Evolutionary conservation across 768 basidiomycete species (phyloP).

Genomic region (Boletus bicolor): DNA sequence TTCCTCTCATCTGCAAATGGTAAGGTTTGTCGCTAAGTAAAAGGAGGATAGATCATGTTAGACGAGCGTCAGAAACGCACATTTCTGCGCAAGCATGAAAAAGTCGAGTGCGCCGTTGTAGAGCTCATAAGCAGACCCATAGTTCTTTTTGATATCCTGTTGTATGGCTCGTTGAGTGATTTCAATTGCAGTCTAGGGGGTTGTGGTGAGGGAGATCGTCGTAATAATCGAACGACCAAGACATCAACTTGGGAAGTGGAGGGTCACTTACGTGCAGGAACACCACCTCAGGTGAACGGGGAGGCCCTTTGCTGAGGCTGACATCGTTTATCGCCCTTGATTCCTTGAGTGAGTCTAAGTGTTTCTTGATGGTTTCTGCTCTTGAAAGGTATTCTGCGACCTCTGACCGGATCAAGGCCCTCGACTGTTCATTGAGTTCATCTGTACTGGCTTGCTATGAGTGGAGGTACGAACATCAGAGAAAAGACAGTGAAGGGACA

Average conservation of each 20-base stretch:
- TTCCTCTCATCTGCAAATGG: conserved; percentile 68
- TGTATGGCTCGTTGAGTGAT: conserved; percentile 88
- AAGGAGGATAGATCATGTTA: not conserved
- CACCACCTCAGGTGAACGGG: conserved; percentile 15
- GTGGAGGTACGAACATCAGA: not conserved
- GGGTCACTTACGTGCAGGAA: conserved; percentile 14
- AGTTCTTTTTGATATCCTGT: conserved; percentile 86
- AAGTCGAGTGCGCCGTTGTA: conserved; percentile 94
- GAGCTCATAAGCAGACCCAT: conserved; percentile 85
- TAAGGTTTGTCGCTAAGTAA: not conserved
- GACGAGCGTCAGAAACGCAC: conserved; percentile 36
- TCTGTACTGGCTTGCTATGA: conserved; percentile 29
- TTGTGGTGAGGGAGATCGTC: not conserved
- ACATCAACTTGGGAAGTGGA: not conserved
- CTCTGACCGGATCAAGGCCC: conserved; percentile 77
- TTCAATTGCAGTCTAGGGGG: conserved; percentile 66
- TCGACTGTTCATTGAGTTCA: conserved; percentile 90
- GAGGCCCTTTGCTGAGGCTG: not conserved
- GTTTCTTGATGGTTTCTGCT: conserved; percentile 85
- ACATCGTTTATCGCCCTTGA: not conserved
- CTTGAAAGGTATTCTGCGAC: conserved; percentile 85
- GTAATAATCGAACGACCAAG: not conserved
- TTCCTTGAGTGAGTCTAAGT: conserved; percentile 40
- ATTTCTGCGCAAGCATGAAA: conserved; percentile 94
- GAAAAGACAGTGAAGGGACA: conserved; percentile 3